phyloP scores from a whole-genome alignment of 2,329 filamentous ascomycete genomes.

The Alternaria gaisen region DNA sequence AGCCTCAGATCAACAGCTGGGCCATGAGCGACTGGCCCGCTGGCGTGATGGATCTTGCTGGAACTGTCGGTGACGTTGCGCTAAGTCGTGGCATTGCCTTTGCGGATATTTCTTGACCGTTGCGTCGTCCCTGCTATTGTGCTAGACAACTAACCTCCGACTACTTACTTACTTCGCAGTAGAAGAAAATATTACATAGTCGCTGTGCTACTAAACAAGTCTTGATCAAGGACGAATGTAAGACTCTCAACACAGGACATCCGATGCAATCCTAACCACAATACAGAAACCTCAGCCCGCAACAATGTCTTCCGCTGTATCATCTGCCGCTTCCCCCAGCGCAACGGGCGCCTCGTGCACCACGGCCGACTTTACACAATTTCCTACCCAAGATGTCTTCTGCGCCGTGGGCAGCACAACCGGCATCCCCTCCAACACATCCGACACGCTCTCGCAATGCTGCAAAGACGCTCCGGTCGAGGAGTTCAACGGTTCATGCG shows the following conservation, averaged over 20 bases:
- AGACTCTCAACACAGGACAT: background rate
- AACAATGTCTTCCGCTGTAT: conserved; percentile 29
- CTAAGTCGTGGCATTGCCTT: conserved; percentile 2
- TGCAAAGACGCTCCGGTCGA: conserved; percentile 46
- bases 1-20: conserved; percentile 18
- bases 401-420: conserved; percentile 40
- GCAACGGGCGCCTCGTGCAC: conserved; percentile 33
- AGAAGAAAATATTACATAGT: background rate
- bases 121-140: background rate
- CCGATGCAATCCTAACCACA: background rate
- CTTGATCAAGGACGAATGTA: background rate
- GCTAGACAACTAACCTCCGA: background rate
- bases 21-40: conserved; percentile 1
- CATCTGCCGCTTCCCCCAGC: conserved; percentile 28
- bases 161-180: background rate
- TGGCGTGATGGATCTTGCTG: conserved; percentile 4
- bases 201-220: background rate
- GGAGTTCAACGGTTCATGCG: conserved; percentile 40
- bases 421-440: conserved; percentile 37
- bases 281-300: background rate
- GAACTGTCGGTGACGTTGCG: conserved; percentile 17
- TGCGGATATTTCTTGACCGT: conserved; percentile 8
- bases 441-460: conserved; percentile 36
- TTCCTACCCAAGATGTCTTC: conserved; percentile 39
- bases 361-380: conserved; percentile 33